Evolutionary conservation across 2,329 filamentous ascomycete species (phyloP).

Genomic region (Westerdykella sp.): DNA sequence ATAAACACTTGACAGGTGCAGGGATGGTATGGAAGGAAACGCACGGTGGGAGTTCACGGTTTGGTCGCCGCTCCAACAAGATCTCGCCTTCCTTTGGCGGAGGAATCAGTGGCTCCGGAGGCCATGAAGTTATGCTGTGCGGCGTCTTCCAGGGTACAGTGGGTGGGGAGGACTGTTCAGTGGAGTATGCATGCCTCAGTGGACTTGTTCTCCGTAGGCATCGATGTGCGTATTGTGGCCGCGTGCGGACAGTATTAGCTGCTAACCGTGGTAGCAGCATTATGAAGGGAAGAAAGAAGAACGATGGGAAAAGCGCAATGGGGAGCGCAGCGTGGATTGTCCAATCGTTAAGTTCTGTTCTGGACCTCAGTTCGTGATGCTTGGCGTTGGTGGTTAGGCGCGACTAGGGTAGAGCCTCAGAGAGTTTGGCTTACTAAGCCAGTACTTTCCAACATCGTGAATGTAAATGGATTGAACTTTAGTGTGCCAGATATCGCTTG

Average conservation of each 20-base stretch:
- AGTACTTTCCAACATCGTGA: no score
- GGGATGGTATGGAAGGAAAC: not conserved
- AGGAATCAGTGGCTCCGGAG: slow-evolving; percentile 32
- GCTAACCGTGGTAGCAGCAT: no score
- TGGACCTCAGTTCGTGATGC: no score
- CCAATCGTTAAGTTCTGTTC: no score
- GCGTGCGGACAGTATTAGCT: slow-evolving; percentile 12
- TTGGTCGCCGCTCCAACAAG: slow-evolving; percentile 27
- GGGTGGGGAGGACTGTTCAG: slow-evolving; percentile 12
- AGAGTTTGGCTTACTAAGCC: no score
- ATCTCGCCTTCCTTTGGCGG: slow-evolving; percentile 33
- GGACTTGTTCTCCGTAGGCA: slow-evolving; percentile 17
- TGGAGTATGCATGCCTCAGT: slow-evolving; percentile 15
- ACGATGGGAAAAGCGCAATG: no score
- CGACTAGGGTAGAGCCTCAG: no score
- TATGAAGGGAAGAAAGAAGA: no score
- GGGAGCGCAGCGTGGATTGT: no score
- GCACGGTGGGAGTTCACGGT: slow-evolving; percentile 33
- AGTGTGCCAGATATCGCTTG: no score
- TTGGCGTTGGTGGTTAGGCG: no score
- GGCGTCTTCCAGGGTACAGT: slow-evolving; percentile 36
- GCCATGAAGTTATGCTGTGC: slow-evolving; percentile 30
- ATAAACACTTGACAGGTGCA: not conserved
- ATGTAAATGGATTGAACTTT: no score
- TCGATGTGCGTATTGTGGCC: slow-evolving; percentile 15